Percentiles rank a stretch among this genome's conserved stretches.
phyloP scores from a whole-genome alignment of 371 early-diverging fungal genomes.

The Chytridium lagenaria region DNA sequence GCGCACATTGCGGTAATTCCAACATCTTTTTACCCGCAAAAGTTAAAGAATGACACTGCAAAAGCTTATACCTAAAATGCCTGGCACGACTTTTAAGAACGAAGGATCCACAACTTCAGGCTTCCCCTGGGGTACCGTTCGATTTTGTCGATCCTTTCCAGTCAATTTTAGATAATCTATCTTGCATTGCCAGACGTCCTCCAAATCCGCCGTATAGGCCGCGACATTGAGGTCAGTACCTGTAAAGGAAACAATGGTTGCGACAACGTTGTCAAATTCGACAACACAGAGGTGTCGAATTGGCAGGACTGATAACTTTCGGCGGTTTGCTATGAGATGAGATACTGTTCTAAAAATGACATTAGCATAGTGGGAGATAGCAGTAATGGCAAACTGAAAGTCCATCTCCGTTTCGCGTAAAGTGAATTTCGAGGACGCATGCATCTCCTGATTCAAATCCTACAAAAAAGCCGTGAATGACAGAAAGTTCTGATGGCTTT shows the following conservation, averaged over 20 bases:
- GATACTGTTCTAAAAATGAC: neutral
- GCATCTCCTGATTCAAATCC: slow-evolving; percentile 6
- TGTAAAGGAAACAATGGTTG: neutral
- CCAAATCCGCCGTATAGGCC: slow-evolving; percentile 2
- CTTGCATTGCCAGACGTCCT: slow-evolving; percentile 22
- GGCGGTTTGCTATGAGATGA: neutral
- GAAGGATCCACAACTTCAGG: neutral
- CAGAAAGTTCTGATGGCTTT: neutral
- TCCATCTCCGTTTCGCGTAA: neutral
- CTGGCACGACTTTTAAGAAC: no score
- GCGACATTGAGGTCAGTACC: neutral
- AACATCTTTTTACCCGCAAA: neutral
- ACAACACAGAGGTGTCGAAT: neutral
- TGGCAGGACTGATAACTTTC: slow-evolving; percentile 7
- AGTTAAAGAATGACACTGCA: neutral
- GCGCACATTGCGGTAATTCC: slow-evolving; percentile 14
- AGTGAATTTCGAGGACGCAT: neutral
- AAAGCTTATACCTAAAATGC: neutral
- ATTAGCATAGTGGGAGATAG: neutral
- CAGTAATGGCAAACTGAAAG: neutral
- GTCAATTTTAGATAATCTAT: slow-evolving; percentile 8
- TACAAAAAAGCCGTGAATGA: slow-evolving; percentile 9
- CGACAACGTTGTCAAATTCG: slow-evolving; percentile 7
- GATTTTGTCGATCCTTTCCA: slow-evolving; percentile 12
- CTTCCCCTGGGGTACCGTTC: slow-evolving; percentile 5